phyloP scores from a whole-genome alignment of 305 asterid species.

The Fraxinus latifolia region DNA sequence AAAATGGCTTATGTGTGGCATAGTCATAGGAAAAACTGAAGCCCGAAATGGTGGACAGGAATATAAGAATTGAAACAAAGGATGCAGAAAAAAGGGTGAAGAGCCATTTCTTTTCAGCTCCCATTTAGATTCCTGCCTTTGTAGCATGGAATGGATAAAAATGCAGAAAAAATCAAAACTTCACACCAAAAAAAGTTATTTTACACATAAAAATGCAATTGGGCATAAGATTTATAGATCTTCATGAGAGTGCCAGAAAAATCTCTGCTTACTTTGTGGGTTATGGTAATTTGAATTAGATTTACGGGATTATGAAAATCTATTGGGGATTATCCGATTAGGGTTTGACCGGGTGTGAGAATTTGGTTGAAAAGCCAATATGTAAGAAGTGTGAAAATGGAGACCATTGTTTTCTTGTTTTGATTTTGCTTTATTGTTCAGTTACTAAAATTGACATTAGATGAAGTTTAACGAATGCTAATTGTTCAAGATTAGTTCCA shows the following conservation, averaged over 20 bases:
- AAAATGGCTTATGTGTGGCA: slow-evolving; percentile 49
- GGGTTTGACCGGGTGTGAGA: slow-evolving; percentile 38
- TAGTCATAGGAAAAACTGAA: slow-evolving; percentile 68
- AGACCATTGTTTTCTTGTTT: slow-evolving; percentile 14
- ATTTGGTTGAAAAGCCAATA: slow-evolving; percentile 27
- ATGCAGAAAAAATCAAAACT: not conserved
- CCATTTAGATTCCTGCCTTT: slow-evolving; percentile 41
- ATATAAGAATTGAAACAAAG: slow-evolving; percentile 62
- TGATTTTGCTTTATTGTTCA: not conserved
- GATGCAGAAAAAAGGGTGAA: slow-evolving; percentile 85
- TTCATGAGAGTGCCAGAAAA: slow-evolving; percentile 1
- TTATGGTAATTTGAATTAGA: not conserved
- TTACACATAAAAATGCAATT: not conserved
- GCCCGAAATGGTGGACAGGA: slow-evolving; percentile 66
- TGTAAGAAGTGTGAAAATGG: slow-evolving; percentile 1
- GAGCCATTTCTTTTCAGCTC: slow-evolving; percentile 94
- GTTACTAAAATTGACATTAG: not conserved
- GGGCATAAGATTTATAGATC: slow-evolving; percentile 14
- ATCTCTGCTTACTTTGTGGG: slow-evolving; percentile 6
- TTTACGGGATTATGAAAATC: slow-evolving; percentile 13
- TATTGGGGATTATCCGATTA: slow-evolving; percentile 13
- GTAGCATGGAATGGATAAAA: slow-evolving; percentile 16
- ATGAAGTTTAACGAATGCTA: not conserved
- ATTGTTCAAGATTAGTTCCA: not conserved
- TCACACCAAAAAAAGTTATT: not conserved